Base-by-base conservation (phyloP, 345 rosid genomes). In the Syzygium grande region DNA sequence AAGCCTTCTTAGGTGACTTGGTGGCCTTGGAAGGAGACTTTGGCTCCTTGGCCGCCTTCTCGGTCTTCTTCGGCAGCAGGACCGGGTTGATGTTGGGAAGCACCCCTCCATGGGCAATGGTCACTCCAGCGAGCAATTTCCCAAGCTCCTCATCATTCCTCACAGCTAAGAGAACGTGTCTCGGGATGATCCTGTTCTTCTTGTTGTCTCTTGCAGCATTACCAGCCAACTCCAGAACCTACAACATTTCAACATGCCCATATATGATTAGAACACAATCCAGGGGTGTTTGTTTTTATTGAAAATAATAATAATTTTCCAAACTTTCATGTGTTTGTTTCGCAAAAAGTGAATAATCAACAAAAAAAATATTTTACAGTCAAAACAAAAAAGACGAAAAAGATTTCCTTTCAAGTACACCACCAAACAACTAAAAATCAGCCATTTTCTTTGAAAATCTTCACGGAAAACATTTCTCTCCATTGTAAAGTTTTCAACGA, bases 41-140 rank as follows among this genome's bases (percentile, higher is more conserved):
- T 5, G 96, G 88, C n/a, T 90, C 91, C 85, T 91, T 93, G 22
- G 92, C 87, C 14, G 87, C 90, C 84, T 92, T 93, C 86, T 92
- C 95, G 2, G 90, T 73, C 88, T 93, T 95, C 87, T 95, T 95
- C 0, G 96, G 97, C 65, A 96, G 92, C 11, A 96, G 94, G 30
- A 95, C 90, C 0, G 96, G 96, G 91, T 96, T 95, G 86, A 93
- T 93, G 93, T 93, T 95, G 3, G 96, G 96, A 77, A 94, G 89
- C 5, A 95, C 96, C 6, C 98, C 98, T 7, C 98, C 95, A n/a
- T 95, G 95, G n/a, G 96, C 98, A 27, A 94, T 95, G 4, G 96
- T 95, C 56, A 95, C 96, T 10, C 96, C 96, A 13, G 94, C 90
- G 8, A 95, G 93, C 43, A 95, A 91, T 89, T 90, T 95, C 46